Evolutionary conservation across 2,329 filamentous ascomycete species (phyloP), one percentile per base, ranked within the genome.

Genomic region (Fonsecaea multimorphosa): DNA sequence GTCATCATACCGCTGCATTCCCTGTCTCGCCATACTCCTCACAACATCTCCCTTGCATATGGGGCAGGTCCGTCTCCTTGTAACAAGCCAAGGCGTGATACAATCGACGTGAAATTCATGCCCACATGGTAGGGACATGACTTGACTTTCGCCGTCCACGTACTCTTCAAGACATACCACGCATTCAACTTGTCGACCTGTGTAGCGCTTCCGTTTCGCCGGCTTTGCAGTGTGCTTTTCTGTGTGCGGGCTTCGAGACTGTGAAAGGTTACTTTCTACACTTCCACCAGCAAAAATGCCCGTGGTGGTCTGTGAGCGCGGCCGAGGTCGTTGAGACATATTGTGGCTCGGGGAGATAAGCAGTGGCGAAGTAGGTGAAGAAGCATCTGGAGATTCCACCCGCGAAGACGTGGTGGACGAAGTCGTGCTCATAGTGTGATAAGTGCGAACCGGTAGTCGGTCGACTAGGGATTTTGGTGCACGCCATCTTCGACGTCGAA

Each of bases 21-120:
- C 71, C n/a, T 68, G 70, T 34, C 81, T 83, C 19, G 87, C 85
- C 69, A 92, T 74, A 1, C 81, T 82, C 51, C 81, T 78, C 16
- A 99, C 94, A 38, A 99, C 95, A 75, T 99, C 95, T 56, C 93
- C 93, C 81, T 99, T 99, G 82, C 95, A 99, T 67, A 99, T 98
- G 0, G 95, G 95, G 74, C 95, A 99, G n/a, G 95, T 99, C 69
- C 95, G 89, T 69, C 95, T 90, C 56, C 94, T 89, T 16, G 93
- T 98, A 0, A 94, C 97, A 59, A 99, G 83, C 95, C 95, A 99
- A 1, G 95, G 95, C 3, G 95, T 98, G 75, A 99, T 98, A 93
- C 95, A 99, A 76, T 96, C 93, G 31, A 85, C 94, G 78, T 99
- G 95, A 78, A 98, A 99, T 75, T 99, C 95, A 77, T 99, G 95